Evolutionary conservation across 768 basidiomycete species (phyloP), one percentile per base, ranked within the genome.

Genomic region (Mycena metata): DNA sequence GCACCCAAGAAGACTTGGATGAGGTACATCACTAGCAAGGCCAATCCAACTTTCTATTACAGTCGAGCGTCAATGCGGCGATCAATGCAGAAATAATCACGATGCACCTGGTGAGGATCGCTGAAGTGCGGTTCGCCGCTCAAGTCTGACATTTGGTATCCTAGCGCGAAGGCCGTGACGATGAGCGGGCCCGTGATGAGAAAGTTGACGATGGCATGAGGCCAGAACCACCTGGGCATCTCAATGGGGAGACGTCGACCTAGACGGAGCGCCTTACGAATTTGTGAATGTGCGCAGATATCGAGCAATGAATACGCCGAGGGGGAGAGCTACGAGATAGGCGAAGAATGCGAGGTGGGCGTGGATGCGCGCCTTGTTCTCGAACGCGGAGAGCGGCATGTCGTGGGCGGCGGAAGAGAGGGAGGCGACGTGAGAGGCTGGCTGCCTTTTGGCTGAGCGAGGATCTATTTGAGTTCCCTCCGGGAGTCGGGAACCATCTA

Each of bases 11-110:
- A 17, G 43, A 79, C 30, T 72, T 84, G 83, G n/a, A 71, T 57
- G 62, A 80, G 36, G 74, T 84, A 84, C 30, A 84, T 72, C 49
- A 79, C 69, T 52, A 83, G 74, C 26, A 84, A 73, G 10, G 75
- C 76, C 26, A 78, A 70, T 16, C 83, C 83, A 47, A 73, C 65
- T 74, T 73, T 74, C 82, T 82, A 35, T 13, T 11, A 10, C 26
- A 65, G 30, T 11, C 46, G 41, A 36, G 45, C 26, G 4, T 24
- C 16, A 23, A 21, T 12, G 62, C 13, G 23, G 47, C 2, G 1
- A 3, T 15, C 7, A 16, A 36, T 24, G 11, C 7, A n/a, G 19
- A 46, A 23, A 13, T 3, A 30, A 30, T 30, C 24, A 19, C 30
- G 8, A 43, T 35, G 35, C 47, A 72, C 77, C 69, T 76, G 78